Base-by-base conservation (phyloP, 1,284 basidiomycete species). In the Exobasidium rhododendri region DNA sequence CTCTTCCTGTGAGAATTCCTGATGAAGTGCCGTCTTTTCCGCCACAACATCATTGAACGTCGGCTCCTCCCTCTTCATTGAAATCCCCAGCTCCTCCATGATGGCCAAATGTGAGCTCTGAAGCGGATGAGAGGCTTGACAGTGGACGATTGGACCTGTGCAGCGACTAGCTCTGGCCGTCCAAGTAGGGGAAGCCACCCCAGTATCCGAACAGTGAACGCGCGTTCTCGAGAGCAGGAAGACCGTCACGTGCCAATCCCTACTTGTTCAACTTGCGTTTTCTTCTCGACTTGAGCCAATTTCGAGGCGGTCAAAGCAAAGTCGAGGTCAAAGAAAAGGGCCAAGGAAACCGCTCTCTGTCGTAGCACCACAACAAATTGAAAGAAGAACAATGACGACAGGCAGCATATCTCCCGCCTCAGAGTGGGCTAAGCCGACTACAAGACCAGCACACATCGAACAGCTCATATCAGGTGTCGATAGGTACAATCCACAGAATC, bases 401-500 rank as follows among this genome's bases (percentile, higher is more conserved):
- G 35, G 35, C 35, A 40, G 17, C 17, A 40, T 17, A 10, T 40
- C 17, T 7, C 4, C 47, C 47, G 22, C 30, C n/a, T 55, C 52
- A 55, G 5, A 55, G 29, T 55, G 52, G 52, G 30, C 57, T 20
- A 52, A 22, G 5, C 72, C 75, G n/a, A 59, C 72, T 2, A 67
- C 62, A 52, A 64, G 75, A 40, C 74, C 74, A 54, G 65, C 69
- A 61, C 69, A 74, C 63, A 75, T 77, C 55, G 71, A 76, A 29
- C 70, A 74, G 63, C 67, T 76, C 65, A 78, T 78, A 64, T 71
- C 71, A 14, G 75, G 73, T 59, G 73, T 78, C 93, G 92, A 97
- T 84, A 87, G 93, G 66, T 97, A 97, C 82, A 97, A 97, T 82
- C 93, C 93, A 44, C 89, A 89, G 63, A 97, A 96, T 81, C 87